A percentile compares a stretch with the other conserved stretches of the same genome.
phyloP scores from a whole-genome alignment of 148 eudicot genomes.

The Rhododendron molle region DNA sequence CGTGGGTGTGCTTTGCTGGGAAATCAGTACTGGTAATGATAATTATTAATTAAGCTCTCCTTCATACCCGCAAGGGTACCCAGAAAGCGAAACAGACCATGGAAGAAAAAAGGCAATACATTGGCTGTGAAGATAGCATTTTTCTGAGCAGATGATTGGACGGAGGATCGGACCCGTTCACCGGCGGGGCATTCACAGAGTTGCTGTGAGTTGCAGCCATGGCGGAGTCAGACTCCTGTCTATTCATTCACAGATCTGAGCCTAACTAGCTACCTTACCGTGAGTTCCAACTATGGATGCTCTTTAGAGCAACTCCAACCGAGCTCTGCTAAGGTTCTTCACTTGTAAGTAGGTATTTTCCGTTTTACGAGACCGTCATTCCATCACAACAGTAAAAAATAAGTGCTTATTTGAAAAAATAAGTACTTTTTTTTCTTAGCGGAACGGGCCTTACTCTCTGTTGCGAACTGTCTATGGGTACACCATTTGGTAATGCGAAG shows the following conservation, averaged over 20 bases:
- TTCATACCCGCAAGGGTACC: neutral
- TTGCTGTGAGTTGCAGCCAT: neutral
- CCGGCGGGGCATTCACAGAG: neutral
- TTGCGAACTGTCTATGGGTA: neutral
- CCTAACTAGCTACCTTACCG: too few relatives aligned
- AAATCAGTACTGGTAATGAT: too few relatives aligned
- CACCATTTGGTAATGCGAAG: neutral
- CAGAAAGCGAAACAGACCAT: neutral
- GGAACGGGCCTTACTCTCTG: neutral
- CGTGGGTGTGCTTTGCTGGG: too few relatives aligned
- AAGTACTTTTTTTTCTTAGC: too few relatives aligned
- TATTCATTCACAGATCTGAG: neutral
- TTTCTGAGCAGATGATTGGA: neutral
- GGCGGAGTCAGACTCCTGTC: neutral
- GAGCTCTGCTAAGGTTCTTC: too few relatives aligned
- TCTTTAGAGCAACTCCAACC: too few relatives aligned
- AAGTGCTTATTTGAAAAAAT: too few relatives aligned
- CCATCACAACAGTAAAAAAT: too few relatives aligned
- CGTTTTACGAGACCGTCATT: too few relatives aligned
- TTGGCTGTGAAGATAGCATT: neutral
- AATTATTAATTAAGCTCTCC: too few relatives aligned
- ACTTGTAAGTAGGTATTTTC: too few relatives aligned
- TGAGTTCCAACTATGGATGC: too few relatives aligned
- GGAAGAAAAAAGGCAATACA: neutral
- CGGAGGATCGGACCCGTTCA: neutral